Evolutionary conservation across 2,329 filamentous ascomycete species (phyloP).

Genomic region (Cytospora mali): DNA sequence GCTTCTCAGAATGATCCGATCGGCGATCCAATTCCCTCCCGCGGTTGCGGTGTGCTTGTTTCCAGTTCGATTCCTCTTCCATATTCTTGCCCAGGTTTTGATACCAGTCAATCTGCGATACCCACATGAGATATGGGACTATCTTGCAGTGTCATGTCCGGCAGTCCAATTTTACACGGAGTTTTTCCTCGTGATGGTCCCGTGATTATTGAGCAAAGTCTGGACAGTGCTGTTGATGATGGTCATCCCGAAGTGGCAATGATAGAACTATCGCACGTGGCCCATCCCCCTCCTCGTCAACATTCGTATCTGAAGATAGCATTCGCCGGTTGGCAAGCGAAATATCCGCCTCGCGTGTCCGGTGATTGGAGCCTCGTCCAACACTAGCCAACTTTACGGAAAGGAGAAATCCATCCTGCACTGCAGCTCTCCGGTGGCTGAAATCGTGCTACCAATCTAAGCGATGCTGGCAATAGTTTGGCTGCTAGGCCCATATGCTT

Average conservation of each 20-base stretch:
- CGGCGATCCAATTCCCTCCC: background rate
- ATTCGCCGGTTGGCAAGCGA: slow-evolving; percentile 12
- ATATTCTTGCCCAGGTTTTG: background rate
- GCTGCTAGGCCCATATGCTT: background rate
- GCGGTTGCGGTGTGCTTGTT: background rate
- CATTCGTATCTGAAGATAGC: background rate
- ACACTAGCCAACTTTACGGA: slow-evolving; percentile 9
- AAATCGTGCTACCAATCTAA: slow-evolving; percentile 22
- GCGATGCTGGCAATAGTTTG: slow-evolving; percentile 7
- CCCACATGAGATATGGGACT: background rate
- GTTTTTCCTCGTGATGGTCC: background rate
- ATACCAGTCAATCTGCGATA: background rate
- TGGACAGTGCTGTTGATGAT: background rate
- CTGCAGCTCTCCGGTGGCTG: slow-evolving; percentile 29
- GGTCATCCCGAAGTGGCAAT: background rate
- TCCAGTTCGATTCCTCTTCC: background rate
- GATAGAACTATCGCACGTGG: background rate
- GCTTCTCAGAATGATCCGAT: background rate
- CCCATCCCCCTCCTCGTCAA: background rate
- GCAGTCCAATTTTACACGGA: background rate
- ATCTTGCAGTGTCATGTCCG: background rate
- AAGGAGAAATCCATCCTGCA: background rate
- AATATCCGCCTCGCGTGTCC: slow-evolving; percentile 7
- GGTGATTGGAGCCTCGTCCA: slow-evolving; percentile 13
- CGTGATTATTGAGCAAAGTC: background rate